Evolutionary conservation across 164 flowering plant genomes (phyloP).

Genomic region (grape (Vitis vinifera)): DNA sequence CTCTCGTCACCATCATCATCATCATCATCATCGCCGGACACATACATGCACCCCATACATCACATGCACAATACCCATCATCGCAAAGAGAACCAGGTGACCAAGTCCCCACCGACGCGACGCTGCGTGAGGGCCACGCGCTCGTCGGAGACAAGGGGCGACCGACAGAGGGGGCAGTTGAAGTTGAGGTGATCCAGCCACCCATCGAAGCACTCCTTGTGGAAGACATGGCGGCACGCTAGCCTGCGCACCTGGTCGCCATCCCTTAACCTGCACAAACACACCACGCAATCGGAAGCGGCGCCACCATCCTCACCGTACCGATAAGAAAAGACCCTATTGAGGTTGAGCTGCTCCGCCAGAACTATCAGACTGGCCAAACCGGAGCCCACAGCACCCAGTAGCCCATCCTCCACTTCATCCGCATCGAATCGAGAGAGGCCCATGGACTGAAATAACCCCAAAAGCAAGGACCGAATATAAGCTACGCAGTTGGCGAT

Average conservation of each 20-base stretch:
- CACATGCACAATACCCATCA: constrained; percentile 8
- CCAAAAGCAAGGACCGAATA: constrained; percentile 25
- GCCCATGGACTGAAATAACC: constrained; percentile 19
- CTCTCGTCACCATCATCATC: background rate
- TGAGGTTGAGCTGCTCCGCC: constrained; percentile 50
- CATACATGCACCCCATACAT: background rate
- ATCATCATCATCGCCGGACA: background rate
- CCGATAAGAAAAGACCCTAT: constrained; percentile 34
- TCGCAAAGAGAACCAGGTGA: constrained; percentile 35
- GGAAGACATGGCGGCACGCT: constrained; percentile 73
- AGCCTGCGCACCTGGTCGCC: constrained; percentile 66
- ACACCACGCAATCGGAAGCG: constrained; percentile 57
- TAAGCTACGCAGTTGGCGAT: constrained; percentile 42
- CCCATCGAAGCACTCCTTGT: constrained; percentile 67
- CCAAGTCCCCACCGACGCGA: constrained; percentile 31
- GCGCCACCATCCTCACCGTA: constrained; percentile 8
- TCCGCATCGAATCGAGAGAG: constrained; percentile 5
- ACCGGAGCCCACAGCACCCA: constrained; percentile 39
- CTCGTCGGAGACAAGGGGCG: constrained; percentile 30
- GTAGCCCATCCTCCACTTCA: constrained; percentile 11
- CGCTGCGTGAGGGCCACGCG: constrained; percentile 18
- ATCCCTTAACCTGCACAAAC: constrained; percentile 43
- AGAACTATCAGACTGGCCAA: constrained; percentile 42
- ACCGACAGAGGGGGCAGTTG: constrained; percentile 78
- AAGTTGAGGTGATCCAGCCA: constrained; percentile 66